phyloP scores from a whole-genome alignment of 768 basidiomycete genomes.

The Trichaptum fuscoviolaceum region DNA sequence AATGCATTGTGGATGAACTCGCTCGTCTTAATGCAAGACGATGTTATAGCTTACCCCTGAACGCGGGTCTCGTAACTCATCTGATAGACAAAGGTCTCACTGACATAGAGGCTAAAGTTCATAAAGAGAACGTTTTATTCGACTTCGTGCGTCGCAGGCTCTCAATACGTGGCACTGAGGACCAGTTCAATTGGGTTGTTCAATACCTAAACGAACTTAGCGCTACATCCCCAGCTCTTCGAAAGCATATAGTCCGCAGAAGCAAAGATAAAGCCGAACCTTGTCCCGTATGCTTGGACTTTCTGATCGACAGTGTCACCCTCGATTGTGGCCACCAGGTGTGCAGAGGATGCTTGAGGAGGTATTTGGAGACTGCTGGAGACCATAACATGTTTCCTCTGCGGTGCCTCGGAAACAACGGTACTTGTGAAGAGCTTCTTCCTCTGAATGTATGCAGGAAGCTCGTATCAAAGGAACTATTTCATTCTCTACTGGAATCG shows the following conservation, averaged over 20 bases:
- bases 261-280: conserved; percentile 15
- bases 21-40: conserved; percentile 35
- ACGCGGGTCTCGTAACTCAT: conserved; percentile 37
- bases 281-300: conserved; percentile 71
- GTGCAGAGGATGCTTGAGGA: conserved; percentile 57
- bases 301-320: conserved; percentile 43
- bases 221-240: neutral
- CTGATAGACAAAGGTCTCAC: conserved; percentile 44
- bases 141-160: conserved; percentile 40
- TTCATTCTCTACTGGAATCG: conserved; percentile 50
- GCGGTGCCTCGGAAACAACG: conserved; percentile 64
- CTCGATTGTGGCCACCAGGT: conserved; percentile 63
- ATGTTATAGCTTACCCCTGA: conserved; percentile 40
- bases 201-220: neutral
- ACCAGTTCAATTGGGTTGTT: conserved; percentile 35
- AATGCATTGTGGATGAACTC: conserved; percentile 44
- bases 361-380: conserved; percentile 53
- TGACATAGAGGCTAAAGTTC: conserved; percentile 43
- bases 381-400: conserved; percentile 63
- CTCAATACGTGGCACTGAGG: conserved; percentile 50
- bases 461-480: conserved; percentile 46
- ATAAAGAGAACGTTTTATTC: conserved; percentile 50
- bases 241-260: conserved; percentile 5
- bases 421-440: conserved; percentile 51
- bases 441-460: conserved; percentile 46